Base-by-base conservation (phyloP, 2,329 filamentous ascomycete species). In the Sarocladium kiliense region DNA sequence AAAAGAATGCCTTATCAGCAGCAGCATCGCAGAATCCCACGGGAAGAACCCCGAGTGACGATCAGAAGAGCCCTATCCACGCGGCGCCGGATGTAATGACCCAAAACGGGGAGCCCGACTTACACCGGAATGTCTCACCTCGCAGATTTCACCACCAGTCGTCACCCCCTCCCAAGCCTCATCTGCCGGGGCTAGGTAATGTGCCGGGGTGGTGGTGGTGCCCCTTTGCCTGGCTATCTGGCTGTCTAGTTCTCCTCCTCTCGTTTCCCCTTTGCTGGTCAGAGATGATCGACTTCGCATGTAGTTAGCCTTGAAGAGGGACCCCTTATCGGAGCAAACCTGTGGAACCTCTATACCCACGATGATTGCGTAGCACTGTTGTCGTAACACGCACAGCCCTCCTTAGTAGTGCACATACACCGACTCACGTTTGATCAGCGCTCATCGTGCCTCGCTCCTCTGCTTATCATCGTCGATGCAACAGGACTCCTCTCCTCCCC, bases 61-160 rank as follows among this genome's bases (percentile, higher is more conserved):
- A 39, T 39, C 36, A 39, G 36, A 6, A 16, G n/a, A 21, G 7
- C 36, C 16, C 4, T 45, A 7, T 30, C 11, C 18, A 36, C 27
- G 47, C 30, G 25, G 47, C 30, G 47, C 47, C 47, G 47, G 47
- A 25, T 51, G 47, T 51, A 51, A 19, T 23, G 30, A 14, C 47
- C 47, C 47, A 51, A 51, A 51, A 51, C 47, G 47, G 47, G 47
- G 18, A 41, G 12, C n/a, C 26, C 27, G 30, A 36, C 47, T 51
- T 51, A 51, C 47, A 51, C 47, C 47, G 47, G 47, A 51, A 51
- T 51, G 47, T 51, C 47, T 51, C 47, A 51, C 47, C 47, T 44
- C 39, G 19, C 39, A 44, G 39, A 21, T 44, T 32, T 32, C 30
- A 32, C 30, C 30, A 6, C 30, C 30, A 12, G 12, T 32, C 12